Base-by-base conservation (phyloP, 768 basidiomycete genomes). In the Clitopilus hobsonii region DNA sequence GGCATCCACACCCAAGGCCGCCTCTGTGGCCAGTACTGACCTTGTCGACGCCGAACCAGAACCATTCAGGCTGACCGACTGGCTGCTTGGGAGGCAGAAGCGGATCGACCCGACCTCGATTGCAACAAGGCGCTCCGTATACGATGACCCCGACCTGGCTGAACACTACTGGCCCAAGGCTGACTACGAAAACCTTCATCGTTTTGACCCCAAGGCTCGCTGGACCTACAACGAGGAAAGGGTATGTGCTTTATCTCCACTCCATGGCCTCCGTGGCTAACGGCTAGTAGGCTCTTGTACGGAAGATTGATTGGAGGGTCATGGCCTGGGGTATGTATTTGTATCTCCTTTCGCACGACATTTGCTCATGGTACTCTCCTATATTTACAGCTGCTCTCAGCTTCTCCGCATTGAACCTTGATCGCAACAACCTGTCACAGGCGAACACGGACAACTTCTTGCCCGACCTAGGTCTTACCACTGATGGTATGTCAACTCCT, bases 281-380 rank as follows among this genome's bases (percentile, higher is more conserved):
- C 48, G 29, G 52, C 50, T 54, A 14, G 26, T 28, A 83, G 78
- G 71, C 69, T 10, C 63, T 83, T 8, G 62, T 83, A 23, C 70
- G 82, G 41, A 83, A 81, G 59, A 73, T 83, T 26, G 83, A 87
- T 60, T 83, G 79, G 78, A 84, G 75, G 56, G 77, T 86, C 36
- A 79, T 85, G 78, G 53, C 78, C 3, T 79, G 78, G 73, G 71
- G 67, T 63, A 52, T 56, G 56, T 55, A 24, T 14, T 38, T 20
- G 14, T 32, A 1, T 36, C 22, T 38, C 14, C 47, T 53, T 14
- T n/a, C 4, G 14, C 11, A 49, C 10, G 32, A 5, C 49, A 27
- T 36, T 3, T 29, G 7, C 2, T 23, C 50, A 29, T 30, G 11
- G 5, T 11, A 7, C 32, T 36, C 22, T 26, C 23, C 47, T 18